Percentiles rank a stretch among this genome's conserved stretches.
Conservation (phyloP, 208 protist species). For the Wallacemonas rigidus region DNA sequence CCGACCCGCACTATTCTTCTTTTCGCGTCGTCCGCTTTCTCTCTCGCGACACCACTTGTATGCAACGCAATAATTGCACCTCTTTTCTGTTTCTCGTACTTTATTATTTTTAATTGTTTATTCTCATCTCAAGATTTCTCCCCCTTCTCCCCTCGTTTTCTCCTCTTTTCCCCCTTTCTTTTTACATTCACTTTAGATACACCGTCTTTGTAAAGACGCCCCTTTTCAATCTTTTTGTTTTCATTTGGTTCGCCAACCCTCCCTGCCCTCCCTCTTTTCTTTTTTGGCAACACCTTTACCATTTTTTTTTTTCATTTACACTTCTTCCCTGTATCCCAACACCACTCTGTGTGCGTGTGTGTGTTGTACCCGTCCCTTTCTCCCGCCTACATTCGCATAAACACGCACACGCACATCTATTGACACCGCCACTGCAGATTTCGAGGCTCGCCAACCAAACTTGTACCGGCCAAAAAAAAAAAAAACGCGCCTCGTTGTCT, state of each 20-base stretch:
- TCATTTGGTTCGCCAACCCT: neutral
- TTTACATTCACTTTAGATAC: slow-evolving; percentile 22
- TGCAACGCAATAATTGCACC: neutral
- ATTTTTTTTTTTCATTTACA: slow-evolving; percentile 11
- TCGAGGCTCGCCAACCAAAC: neutral
- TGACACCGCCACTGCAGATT: neutral
- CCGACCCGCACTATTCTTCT: neutral
- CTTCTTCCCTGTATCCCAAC: neutral
- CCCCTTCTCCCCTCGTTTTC: slow-evolving; percentile 7
- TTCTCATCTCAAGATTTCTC: slow-evolving; percentile 18
- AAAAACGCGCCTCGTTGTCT: neutral
- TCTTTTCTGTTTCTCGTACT: neutral
- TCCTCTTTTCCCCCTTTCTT: slow-evolving; percentile 10
- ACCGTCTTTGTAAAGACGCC: slow-evolving; percentile 17
- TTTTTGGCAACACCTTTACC: slow-evolving; percentile 17
- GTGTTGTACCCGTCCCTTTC: neutral
- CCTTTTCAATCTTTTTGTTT: slow-evolving; percentile 22
- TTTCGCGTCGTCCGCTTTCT: too few relatives aligned
- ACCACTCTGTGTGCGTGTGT: neutral
- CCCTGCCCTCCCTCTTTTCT: slow-evolving; percentile 19
- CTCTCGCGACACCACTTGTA: too few relatives aligned
- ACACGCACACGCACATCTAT: slow-evolving; percentile 2
- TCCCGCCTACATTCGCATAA: neutral
- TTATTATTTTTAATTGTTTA: neutral
- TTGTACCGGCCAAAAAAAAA: slow-evolving; percentile 1